Percentiles rank a stretch among this genome's conserved stretches.
Conservation (phyloP, 805 yeast genomes). For the Komagataella kurtzmanii region DNA sequence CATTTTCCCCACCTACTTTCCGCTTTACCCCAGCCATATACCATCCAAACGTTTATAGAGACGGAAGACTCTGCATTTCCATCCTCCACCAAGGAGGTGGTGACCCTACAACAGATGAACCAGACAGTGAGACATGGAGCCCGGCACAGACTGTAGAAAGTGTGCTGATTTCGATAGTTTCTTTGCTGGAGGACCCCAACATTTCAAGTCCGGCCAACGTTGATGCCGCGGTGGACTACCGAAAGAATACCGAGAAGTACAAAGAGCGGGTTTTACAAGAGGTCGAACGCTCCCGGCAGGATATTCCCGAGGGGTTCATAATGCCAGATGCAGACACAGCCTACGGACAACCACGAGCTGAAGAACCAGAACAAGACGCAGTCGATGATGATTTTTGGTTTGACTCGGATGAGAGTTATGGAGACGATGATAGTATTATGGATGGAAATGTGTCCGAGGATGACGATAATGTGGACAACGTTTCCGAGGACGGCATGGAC, state of each 20-base stretch:
- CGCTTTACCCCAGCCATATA: conserved; percentile 86
- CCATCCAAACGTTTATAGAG: conserved; percentile 92
- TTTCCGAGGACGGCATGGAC: conserved; percentile 4
- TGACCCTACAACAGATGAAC: conserved; percentile 81
- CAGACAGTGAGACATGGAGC: conserved; percentile 89
- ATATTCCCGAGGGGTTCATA: conserved; percentile 76
- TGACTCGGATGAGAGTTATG: conserved; percentile 5
- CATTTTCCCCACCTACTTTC: conserved; percentile 86
- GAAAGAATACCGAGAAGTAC: conserved; percentile 70
- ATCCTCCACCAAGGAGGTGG: conserved; percentile 79
- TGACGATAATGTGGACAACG: conserved; percentile 2
- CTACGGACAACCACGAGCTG: conserved; percentile 22
- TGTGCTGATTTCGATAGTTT: conserved; percentile 80
- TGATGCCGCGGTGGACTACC: conserved; percentile 86
- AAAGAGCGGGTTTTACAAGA: conserved; percentile 64
- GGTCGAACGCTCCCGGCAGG: conserved; percentile 71
- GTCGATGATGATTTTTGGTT: conserved; percentile 10
- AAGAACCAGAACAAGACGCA: conserved; percentile 8
- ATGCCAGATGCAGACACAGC: conserved; percentile 65
- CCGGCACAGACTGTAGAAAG: conserved; percentile 89
- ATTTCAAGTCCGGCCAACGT: conserved; percentile 90
- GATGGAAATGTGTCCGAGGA: conserved; percentile 6
- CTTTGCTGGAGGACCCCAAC: conserved; percentile 88
- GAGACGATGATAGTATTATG: conserved; percentile 4
- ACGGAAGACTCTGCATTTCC: conserved; percentile 87